Percentiles rank a stretch among this genome's conserved stretches.
Evolutionary conservation across 148 eudicot genomes (phyloP).

Genomic region (Cornus suecica): DNA sequence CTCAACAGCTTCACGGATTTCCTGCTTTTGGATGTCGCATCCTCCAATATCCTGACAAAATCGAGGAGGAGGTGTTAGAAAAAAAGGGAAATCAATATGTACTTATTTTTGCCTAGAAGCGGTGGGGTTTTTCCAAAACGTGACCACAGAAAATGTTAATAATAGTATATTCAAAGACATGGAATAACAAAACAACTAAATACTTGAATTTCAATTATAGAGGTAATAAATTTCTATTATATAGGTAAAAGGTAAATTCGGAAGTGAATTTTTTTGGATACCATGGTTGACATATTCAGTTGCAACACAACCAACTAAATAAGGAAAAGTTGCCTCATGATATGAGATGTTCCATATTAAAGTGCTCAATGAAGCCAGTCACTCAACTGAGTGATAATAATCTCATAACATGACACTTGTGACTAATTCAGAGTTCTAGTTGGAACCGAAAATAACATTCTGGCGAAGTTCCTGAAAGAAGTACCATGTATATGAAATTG

Average conservation of each 20-base stretch:
- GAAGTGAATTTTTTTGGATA: background rate
- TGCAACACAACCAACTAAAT: background rate
- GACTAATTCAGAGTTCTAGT: no score
- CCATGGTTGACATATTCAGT: background rate
- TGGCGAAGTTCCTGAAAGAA: background rate
- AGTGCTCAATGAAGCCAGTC: no score
- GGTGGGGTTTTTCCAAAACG: background rate
- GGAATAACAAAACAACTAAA: background rate
- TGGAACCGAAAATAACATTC: background rate
- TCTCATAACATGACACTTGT: no score
- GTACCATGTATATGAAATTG: background rate
- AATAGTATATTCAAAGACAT: no score
- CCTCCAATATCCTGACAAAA: slow-evolving; percentile 86
- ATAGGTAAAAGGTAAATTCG: background rate
- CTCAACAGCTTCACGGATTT: slow-evolving; percentile 96
- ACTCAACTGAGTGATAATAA: no score
- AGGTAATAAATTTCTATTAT: background rate
- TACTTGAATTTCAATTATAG: no score
- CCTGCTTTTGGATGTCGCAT: slow-evolving; percentile 94
- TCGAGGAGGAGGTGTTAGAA: background rate
- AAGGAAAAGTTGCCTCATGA: background rate
- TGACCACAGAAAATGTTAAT: background rate
- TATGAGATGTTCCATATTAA: no score
- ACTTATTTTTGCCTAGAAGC: background rate
- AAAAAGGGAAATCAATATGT: no score